A percentile compares a stretch with the other conserved stretches of the same genome.
phyloP scores from a whole-genome alignment of 257 asterid genomes.

The Plantago elongata region DNA sequence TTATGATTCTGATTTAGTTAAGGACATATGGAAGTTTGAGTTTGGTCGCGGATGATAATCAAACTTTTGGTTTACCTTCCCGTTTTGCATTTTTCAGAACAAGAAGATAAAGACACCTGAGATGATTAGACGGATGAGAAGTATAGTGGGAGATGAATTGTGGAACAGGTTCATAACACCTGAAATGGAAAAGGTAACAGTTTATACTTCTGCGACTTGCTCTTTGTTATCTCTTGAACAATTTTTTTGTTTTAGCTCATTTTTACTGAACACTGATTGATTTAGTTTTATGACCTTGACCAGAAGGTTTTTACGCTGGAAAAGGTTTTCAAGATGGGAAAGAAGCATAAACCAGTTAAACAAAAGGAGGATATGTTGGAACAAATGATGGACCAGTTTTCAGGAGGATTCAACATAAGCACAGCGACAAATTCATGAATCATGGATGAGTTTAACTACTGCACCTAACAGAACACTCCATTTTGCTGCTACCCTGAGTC shows the following conservation, averaged over 20 bases:
- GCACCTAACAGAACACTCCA: no score
- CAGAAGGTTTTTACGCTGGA: background rate
- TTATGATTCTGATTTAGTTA: background rate
- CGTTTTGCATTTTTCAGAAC: conserved; percentile 27
- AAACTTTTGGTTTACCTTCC: background rate
- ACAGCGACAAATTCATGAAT: background rate
- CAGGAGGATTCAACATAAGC: background rate
- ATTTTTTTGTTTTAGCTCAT: background rate
- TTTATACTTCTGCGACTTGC: background rate
- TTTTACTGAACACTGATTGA: background rate
- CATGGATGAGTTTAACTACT: background rate
- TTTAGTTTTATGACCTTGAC: background rate
- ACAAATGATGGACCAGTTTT: background rate
- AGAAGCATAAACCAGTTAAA: background rate
- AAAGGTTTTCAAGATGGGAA: no score
- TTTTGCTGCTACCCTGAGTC: no score
- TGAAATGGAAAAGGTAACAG: conserved; percentile 3
- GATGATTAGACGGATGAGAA: conserved; percentile 39
- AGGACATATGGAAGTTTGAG: no score
- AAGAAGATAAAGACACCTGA: conserved; percentile 35
- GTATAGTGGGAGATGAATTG: conserved; percentile 48
- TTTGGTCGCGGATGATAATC: background rate
- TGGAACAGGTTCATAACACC: conserved; percentile 32
- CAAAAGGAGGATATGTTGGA: background rate
- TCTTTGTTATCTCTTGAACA: background rate